These are phyloP conservation scores for Neodidymelliopsis sp. DNA, from an alignment of 2,329 filamentous ascomycete species.

Conservation along the genomic window DNA sequence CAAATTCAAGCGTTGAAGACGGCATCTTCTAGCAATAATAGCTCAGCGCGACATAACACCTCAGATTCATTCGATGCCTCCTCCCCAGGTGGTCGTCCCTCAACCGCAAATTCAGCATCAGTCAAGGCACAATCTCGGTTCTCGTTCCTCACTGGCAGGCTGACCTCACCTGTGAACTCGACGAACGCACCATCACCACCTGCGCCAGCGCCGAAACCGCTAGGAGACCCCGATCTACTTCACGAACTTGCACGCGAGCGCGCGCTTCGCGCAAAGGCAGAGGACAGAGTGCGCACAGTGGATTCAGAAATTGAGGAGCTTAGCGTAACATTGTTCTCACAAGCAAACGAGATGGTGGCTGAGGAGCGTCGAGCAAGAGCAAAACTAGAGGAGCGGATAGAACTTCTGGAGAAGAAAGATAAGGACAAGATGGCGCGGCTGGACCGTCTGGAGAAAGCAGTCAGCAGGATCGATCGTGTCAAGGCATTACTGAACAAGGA, in stretches of 20 bases:
- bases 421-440: conserved; percentile 72
- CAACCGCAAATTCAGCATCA: conserved; percentile 36
- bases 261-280: conserved; percentile 70
- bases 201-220: conserved; percentile 17
- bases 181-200: conserved; percentile 23
- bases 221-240: conserved; percentile 59
- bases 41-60: conserved; percentile 32
- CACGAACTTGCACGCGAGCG: conserved; percentile 72
- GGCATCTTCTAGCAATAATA: conserved; percentile 10
- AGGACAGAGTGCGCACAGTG: conserved; percentile 71
- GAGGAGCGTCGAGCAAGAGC: conserved; percentile 75
- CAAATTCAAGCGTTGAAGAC: conserved; percentile 66
- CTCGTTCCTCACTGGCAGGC: conserved; percentile 53
- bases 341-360: conserved; percentile 89
- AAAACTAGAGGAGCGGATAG: conserved; percentile 73
- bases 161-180: conserved; percentile 42
- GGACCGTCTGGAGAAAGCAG: conserved; percentile 74
- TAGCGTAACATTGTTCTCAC: conserved; percentile 76
- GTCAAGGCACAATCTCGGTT: conserved; percentile 49
- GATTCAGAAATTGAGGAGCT: conserved; percentile 80
- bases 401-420: conserved; percentile 73
- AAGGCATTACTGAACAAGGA: conserved; percentile 62
- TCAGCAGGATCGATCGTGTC: conserved; percentile 75
- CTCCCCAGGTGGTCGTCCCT: conserved; percentile 39
- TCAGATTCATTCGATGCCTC: conserved; percentile 25